Evolutionary conservation across 768 basidiomycete genomes (phyloP), one percentile per base, ranked within the genome.

Genomic region (Xerocomus potaroensis): DNA sequence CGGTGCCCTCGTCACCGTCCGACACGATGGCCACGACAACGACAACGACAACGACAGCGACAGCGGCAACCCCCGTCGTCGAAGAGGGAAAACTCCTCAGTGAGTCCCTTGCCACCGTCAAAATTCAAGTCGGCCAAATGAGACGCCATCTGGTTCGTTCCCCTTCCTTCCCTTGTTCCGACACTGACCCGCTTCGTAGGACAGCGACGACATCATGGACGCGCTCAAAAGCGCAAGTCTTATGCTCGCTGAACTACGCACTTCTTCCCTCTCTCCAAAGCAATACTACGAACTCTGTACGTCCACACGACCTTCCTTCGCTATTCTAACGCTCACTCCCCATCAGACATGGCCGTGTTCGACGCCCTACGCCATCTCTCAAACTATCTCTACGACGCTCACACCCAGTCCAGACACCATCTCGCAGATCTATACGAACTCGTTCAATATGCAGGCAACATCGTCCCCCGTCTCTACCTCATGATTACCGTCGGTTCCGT

Each of bases 401-500:
- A 99, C 69, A 84, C 81, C 19, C 82, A 87, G 49, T 84, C 86
- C 41, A 81, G 86, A 63, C 95, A 99, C 65, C 96, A 98, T 57
- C 80, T 99, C 48, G 96, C 96, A 37, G 96, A 99, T 75, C 76
- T 99, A 35, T 99, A 99, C 70, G 96, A 99, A 66, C 82, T 98
- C 53, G 96, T 99, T n/a, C 96, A 99, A 79, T 99, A 95, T 65
- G 92, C 92, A 29, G 91, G 92, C 63, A 95, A 94, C 65, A 94
- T 96, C 65, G 85, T 95, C 40, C 92, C 92, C 21, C 83, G 92
- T 15, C 75, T 91, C 29, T 91, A 98, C 70, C 88, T 98, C 60
- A 98, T 99, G 96, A 96, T 98, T 59, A 98, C 96, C 31, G 95
- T 99, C 51, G 96, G 96, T 54, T 91, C 95, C 1, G 94, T 98